Evolutionary conservation across 2,329 filamentous ascomycete genomes (phyloP), one percentile per base, ranked within the genome.

Genomic region (Leptographium wingfieldii): DNA sequence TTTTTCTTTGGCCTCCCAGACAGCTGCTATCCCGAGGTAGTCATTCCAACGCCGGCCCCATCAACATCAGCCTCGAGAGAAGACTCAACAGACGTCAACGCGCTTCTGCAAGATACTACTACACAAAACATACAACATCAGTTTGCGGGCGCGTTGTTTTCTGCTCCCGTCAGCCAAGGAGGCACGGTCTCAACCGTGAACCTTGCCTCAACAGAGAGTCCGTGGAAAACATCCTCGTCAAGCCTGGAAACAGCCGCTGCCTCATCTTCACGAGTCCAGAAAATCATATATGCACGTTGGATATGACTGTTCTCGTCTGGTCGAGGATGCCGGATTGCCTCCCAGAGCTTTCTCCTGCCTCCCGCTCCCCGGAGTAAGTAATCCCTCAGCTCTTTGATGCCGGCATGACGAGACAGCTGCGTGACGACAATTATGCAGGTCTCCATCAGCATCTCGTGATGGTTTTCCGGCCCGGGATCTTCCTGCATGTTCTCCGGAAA

Each of bases 341-440:
- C 62, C 10, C 55, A 57, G 14, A 65, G 60, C 16, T 59, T 61
- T 27, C 60, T 22, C 31, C 14, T 6, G 35, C 62, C 62, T 9
- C 62, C 63, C 2, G 51, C 46, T 2, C 49, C 56, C 4, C 40
- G 3, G 29, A 52, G 29, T 33, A 63, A 55, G 16, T 35, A 61
- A 1, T 29, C 5, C 22, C 62, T 56, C 19, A 63, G 48, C n/a
- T 62, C 58, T 9, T 38, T 35, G 33, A 10, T 38, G 58, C 27
- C 52, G 4, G 59, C 57, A 16, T 62, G 61, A n/a, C 60, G 60
- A 11, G 62, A 62, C 16, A 65, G 33, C 27, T 60, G 60, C 54
- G 59, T 60, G 49, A 65, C 63, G 4, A 63, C 22, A 6, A 65
- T 40, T 52, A 62, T 63, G 59, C 58, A 46, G 0, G 49, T 52